Base-by-base conservation (phyloP, 2,329 filamentous ascomycete species). In the Scleromitrula shiraiana region DNA sequence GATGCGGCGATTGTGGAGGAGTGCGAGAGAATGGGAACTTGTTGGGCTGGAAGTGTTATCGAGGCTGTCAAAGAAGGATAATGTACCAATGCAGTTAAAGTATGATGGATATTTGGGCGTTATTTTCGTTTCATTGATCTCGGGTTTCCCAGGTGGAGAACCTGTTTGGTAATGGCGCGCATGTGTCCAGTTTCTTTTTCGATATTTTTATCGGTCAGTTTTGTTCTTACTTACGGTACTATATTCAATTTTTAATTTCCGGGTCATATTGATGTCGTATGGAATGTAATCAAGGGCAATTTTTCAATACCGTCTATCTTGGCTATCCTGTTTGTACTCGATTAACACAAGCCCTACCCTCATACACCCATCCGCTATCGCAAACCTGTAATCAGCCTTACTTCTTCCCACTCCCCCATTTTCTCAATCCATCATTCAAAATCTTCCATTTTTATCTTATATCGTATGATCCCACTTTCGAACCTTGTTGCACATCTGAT, bases 11-110 rank as follows among this genome's bases (percentile, higher is more conserved):
- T 76, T 49, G 63, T 78, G 2, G 67, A 73, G 33, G 78, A 82
- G 60, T 82, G 78, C 51, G 58, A 71, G 14, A 64, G 70, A 46
- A 59, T 74, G 51, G 71, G 71, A 4, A 82, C 78, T 0, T 68
- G 70, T 46, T 82, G 77, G 76, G 74, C 80, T 53, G 81, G 78
- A 56, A 71, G 71, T 43, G 64, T 77, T 17, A 74, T 82, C 49
- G 70, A 77, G 47, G 77, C 73, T 1, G 68, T 78, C 23, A 80
- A 77, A 56, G 68, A 59, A 45, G 49, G 38, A 6, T 48, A 26
- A 15, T n/a, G n/a, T n/a, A n/a, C n/a, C n/a, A n/a, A n/a, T n/a
- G n/a, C n/a, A n/a, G 19, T 4, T 5, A 23, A 14, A 3, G 35
- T 14, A 47, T 8, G 14, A 17, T 7, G 5, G 2, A n/a, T n/a